These are phyloP conservation scores for Yamadazyma kanchanaburiensis DNA, from an alignment of 1,139 yeast species.

Conservation along the genomic window DNA sequence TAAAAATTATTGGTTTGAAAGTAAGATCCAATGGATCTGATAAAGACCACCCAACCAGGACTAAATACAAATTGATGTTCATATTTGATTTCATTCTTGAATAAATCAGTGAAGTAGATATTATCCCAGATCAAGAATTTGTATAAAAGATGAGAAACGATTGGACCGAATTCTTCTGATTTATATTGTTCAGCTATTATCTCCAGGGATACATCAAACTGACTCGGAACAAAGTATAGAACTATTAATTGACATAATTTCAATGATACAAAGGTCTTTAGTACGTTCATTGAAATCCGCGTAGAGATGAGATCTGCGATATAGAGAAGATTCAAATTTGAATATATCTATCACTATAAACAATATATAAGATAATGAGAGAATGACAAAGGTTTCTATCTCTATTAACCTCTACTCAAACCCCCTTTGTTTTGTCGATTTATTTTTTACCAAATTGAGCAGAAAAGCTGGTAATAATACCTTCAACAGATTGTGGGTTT, in stretches of 20 bases:
- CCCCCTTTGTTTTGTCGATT: too few species aligned
- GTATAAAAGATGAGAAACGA: conserved; percentile 23
- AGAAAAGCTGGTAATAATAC: conserved; percentile 55
- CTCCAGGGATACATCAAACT: conserved; percentile 40
- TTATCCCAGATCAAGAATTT: conserved; percentile 80
- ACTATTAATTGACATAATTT: conserved; percentile 29
- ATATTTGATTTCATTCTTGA: conserved; percentile 48
- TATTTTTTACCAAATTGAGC: conserved; percentile 27
- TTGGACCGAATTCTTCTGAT: conserved; percentile 1
- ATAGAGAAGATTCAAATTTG: too few species aligned
- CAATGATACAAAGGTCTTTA: conserved; percentile 20
- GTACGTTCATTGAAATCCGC: conserved; percentile 8
- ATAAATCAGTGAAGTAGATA: conserved; percentile 66
- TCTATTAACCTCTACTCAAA: too few species aligned
- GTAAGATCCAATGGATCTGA: conserved; percentile 11
- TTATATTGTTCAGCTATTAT: conserved; percentile 17
- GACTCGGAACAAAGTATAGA: conserved; percentile 29
- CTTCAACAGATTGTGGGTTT: conserved; percentile 81
- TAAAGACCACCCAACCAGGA: conserved; percentile 64
- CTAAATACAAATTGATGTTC: conserved; percentile 94
- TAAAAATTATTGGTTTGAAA: conserved; percentile 33
- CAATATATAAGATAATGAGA: not conserved
- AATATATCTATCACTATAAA: not conserved
- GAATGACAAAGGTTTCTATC: too few species aligned
- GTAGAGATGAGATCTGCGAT: too few species aligned